Base-by-base conservation (phyloP, 140 eudicot species). In the Stevia rebaudiana region DNA sequence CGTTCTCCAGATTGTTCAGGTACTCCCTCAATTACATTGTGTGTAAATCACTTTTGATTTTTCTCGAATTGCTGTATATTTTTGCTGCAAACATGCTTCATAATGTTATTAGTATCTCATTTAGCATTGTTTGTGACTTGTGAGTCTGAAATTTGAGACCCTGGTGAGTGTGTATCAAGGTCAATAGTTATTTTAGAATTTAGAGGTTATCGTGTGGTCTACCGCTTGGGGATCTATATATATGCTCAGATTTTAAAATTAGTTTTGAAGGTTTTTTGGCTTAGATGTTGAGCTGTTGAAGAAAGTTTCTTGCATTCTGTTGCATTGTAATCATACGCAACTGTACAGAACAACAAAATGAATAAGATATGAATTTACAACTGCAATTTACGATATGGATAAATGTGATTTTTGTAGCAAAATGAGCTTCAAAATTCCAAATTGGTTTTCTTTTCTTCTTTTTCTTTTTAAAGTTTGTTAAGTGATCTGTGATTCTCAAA, bases 1-100 rank as follows among this genome's bases (percentile, higher is more conserved):
- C 82, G 1, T 72, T 78, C 39, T 61, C 79, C 50, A 46, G 75
- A 25, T 23, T 72, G 2, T 72, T 78, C 63, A 78, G 82, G 82
- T 77, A 71, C 12, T 49, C 15, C 4, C 1, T 46, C n/a, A 5
- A 23, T 46, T n/a, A n/a, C 40, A 39, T 11, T 61, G 50, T 63
- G 56, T 62, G 36, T 59, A 8, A n/a, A 41, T 53, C 53, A 42
- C 39, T 40, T 40, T 4, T 36, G 3, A 1, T 6, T 1, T 28
- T 18, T 8, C 4, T 50, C 23, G 9, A 31, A 42, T 25, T 19
- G 19, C 1, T 11, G 44, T 24, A 18, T 8, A n/a, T 8, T 3
- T 1, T 43, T 22, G 42, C 59, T 40, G 30, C 21, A 25, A 39
- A 71, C 25, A n/a, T 39, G 17, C 18, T 25, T 41, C 33, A 41